Evolutionary conservation across 345 rosid species (phyloP), one percentile per base, ranked within the genome.

Genomic region (Excoecaria cochinchinensis): DNA sequence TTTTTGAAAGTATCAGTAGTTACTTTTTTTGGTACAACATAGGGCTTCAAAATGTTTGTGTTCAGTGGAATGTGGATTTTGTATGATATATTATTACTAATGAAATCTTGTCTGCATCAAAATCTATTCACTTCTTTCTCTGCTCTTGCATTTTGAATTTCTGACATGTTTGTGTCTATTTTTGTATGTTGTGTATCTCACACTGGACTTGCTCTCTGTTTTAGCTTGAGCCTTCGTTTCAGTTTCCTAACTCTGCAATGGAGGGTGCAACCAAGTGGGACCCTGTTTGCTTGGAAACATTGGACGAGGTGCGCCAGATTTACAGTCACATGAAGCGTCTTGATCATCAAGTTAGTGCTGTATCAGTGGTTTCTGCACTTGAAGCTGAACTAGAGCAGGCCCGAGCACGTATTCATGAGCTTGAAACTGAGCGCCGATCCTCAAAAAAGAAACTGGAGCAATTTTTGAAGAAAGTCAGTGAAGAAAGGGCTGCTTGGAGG

Each of bases 201-300:
- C 63, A 22, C 15, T 62, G 72, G 51, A 72, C 16, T 44, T 60
- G 60, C 65, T 70, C 76, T 57, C 75, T 65, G 72, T 77, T 78
- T 58, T 82, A 92, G 95, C 78, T 83, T 10, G 89, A 84, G 73
- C 88, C 92, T 67, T 83, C 90, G 17, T 79, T 82, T 65, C 92
- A 89, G 83, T 79, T 83, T 81, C 68, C 88, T 56, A 83, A 84
- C 77, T 82, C 78, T n/a, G 88, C 87, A n/a, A 89, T 93, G 93
- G 98, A 93, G 83, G 87, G 94, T 40, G 86, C 89, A 68, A 89
- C 98, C 40, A 93, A 91, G 84, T 93, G 98, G 98, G 91, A 90
- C 71, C 92, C 92, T 16, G 83, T 87, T 70, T 77, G 81, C 74
- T 81, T 86, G 67, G 85, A 80, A 72, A 71, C 87, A 74, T 69